Base-by-base conservation (phyloP, 2,329 filamentous ascomycete species). In the Chaetothyriales sp. region DNA sequence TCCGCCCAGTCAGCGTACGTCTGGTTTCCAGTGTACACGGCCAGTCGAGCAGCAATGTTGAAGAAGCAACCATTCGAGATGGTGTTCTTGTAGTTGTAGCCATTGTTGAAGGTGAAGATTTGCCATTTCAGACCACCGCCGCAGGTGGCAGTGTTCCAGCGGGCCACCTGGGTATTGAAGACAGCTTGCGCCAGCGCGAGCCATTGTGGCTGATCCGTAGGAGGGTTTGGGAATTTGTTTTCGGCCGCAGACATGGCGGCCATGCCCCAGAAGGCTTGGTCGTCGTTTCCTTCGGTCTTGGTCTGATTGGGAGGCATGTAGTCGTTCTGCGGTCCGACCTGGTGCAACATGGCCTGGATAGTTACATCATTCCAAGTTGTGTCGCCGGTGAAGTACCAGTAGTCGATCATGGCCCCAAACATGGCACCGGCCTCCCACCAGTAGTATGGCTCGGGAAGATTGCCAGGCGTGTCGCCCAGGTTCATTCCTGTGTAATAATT, bases 341-440 rank as follows among this genome's bases (percentile, higher is more conserved):
- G 87, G 63, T 77, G 81, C 46, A 88, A 73, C 59, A 94, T 73
- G 10, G 77, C 87, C 56, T 84, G 73, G 36, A 73, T 74, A 15
- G 79, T 77, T 43, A 85, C 68, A 15, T 80, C 69, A 63, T 88
- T 88, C 68, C 84, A 92, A 32, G 75, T 73, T 3, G 73, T 68
- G 62, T 90, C 84, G 18, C 80, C 81, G 0, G 85, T 90, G 63
- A 86, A 86, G 63, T 81, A 84, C 84, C 85, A 93, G 65, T 92
- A 92, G 61, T 92, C 84, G 49, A 93, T 73, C 55, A 92, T 70
- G 2, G 82, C 73, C 52, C 75, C 76, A 60, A 77, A 78, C 71
- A 89, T 79, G 51, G 83, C 83, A 49, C 84, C 84, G 9, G 74
- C 82, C 67, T 84, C 83, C 85, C 80, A 88, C 74, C 74, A 78